Conservation (phyloP, 495 filamentous ascomycete species). For the Annulohypoxylon maeteangense region DNA sequence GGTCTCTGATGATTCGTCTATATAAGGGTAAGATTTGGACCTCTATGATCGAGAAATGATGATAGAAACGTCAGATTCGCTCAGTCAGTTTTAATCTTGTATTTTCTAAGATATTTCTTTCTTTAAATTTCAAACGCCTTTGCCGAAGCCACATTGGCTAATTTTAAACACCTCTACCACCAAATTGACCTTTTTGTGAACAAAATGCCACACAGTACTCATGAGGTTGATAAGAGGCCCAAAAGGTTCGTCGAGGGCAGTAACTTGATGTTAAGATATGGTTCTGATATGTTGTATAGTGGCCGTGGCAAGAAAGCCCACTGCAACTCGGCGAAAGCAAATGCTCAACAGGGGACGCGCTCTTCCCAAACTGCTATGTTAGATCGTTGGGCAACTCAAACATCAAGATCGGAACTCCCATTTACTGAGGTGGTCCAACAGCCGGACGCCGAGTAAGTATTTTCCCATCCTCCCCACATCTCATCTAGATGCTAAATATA, state of each 20-base stretch:
- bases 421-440: constrained; percentile 52
- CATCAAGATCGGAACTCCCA: constrained; percentile 50
- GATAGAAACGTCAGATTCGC: constrained; percentile 13
- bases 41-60: neutral
- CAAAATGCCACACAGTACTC: constrained; percentile 45
- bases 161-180: neutral
- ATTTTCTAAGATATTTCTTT: neutral
- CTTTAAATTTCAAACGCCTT: constrained; percentile 6
- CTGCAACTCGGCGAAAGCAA: constrained; percentile 15
- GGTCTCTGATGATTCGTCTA: constrained; percentile 15
- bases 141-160: constrained; percentile 3
- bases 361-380: constrained; percentile 50
- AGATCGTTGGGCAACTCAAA: constrained; percentile 51
- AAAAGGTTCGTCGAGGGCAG: constrained; percentile 40
- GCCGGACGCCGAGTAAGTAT: constrained; percentile 31
- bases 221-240: constrained; percentile 27
- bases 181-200: neutral
- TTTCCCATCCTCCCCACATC: neutral
- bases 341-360: neutral
- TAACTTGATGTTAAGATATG: neutral
- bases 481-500: constrained; percentile 26
- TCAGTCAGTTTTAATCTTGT: constrained; percentile 33
- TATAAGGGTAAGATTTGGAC: constrained; percentile 27
- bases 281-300: constrained; percentile 36
- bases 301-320: constrained; percentile 1